Evolutionary conservation across 83 land plant species (phyloP).

Genomic region (Picea mariana): DNA sequence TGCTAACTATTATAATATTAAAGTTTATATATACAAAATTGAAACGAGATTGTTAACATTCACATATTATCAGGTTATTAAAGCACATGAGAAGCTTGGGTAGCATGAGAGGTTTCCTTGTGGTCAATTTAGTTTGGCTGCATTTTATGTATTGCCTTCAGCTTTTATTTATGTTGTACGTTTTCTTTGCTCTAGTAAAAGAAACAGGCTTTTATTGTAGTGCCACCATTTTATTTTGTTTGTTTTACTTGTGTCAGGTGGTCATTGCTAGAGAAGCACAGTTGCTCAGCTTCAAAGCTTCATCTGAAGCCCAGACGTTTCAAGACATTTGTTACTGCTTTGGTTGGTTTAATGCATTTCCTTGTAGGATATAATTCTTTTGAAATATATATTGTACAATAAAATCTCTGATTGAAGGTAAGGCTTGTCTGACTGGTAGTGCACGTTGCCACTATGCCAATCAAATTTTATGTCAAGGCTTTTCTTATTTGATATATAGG

Average conservation of each 20-base stretch:
- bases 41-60: neutral
- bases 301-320: constrained; percentile 86
- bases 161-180: neutral
- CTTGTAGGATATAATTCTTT: neutral
- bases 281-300: constrained; percentile 87
- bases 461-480: neutral
- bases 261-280: constrained; percentile 88
- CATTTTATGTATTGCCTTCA: neutral
- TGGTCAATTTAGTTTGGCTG: neutral
- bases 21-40: neutral
- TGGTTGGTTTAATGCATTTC: constrained; percentile 48
- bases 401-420: neutral
- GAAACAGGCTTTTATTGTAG: constrained; percentile 8
- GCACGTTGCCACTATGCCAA: neutral
- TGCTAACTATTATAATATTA: neutral
- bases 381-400: neutral
- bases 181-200: neutral
- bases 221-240: constrained; percentile 1
- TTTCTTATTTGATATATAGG: constrained; percentile 42
- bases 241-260: constrained; percentile 53
- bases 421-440: neutral
- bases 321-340: constrained; percentile 74
- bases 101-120: neutral
- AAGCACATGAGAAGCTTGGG: constrained; percentile 1
- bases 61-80: neutral